phyloP scores from a whole-genome alignment of 306 rosid genomes.

The Castanea sativa region DNA sequence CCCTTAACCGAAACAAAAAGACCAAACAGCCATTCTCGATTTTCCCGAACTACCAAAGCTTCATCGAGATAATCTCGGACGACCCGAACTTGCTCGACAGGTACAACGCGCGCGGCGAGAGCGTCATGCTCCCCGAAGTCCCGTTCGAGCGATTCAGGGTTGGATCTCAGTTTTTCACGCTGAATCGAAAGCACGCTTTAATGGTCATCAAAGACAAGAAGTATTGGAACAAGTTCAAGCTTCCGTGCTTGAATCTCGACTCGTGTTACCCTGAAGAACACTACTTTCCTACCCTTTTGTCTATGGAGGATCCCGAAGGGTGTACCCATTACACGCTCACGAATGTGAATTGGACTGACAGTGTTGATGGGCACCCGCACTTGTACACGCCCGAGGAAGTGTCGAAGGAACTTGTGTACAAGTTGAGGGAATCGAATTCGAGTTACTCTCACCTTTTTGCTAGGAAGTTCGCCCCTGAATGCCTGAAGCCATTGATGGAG shows the following conservation, averaged over 20 bases:
- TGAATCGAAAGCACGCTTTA: conserved; percentile 42
- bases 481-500: conserved; percentile 42
- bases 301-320: conserved; percentile 53
- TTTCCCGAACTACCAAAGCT: conserved; percentile 15
- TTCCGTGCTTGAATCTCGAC: conserved; percentile 44
- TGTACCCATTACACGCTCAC: conserved; percentile 60
- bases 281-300: conserved; percentile 61
- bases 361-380: conserved; percentile 64
- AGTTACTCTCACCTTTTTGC: conserved; percentile 46
- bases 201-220: conserved; percentile 39
- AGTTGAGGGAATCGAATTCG: conserved; percentile 46
- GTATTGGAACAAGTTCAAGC: conserved; percentile 54
- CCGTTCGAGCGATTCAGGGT: conserved; percentile 47
- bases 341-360: conserved; percentile 66
- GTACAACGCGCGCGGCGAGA: conserved; percentile 46
- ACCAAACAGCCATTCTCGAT: background rate
- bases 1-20: background rate
- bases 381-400: conserved; percentile 44
- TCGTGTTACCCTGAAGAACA: conserved; percentile 72
- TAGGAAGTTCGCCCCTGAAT: conserved; percentile 61
- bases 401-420: conserved; percentile 39
- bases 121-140: conserved; percentile 55
- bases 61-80: conserved; percentile 56
- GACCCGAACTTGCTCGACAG: conserved; percentile 46
- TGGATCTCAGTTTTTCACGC: conserved; percentile 57